Evolutionary conservation across 352 stramenopile genomes (phyloP).

Genomic region (Stephanocyclus meneghinianus): DNA sequence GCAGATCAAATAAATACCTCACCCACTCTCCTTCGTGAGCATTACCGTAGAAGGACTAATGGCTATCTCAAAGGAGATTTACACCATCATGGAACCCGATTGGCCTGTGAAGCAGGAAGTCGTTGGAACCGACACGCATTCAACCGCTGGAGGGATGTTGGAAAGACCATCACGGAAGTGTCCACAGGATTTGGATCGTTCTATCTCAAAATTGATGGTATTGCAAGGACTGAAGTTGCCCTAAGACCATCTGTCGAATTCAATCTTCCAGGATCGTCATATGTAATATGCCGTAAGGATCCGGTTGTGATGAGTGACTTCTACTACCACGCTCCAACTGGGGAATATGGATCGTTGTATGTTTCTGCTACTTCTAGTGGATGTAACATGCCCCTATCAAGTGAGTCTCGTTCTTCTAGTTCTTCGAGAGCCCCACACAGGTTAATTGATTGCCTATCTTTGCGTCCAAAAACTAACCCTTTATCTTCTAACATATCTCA

Average conservation of each 20-base stretch:
- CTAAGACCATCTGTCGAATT: slow-evolving; percentile 13
- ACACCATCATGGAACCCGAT: slow-evolving; percentile 21
- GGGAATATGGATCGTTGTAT: slow-evolving; percentile 30
- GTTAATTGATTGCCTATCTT: neutral
- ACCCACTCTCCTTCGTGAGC: slow-evolving; percentile 24
- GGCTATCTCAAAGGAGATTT: slow-evolving; percentile 32
- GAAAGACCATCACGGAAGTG: slow-evolving; percentile 48
- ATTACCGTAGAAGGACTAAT: slow-evolving; percentile 48
- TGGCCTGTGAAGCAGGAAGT: slow-evolving; percentile 43
- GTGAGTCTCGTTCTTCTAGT: neutral
- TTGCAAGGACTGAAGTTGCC: slow-evolving; percentile 42
- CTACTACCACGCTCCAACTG: slow-evolving; percentile 4
- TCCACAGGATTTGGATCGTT: slow-evolving; percentile 14
- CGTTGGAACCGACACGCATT: slow-evolving; percentile 52
- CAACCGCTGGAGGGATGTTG: slow-evolving; percentile 46
- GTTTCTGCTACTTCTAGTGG: slow-evolving; percentile 23
- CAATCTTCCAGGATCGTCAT: slow-evolving; percentile 14
- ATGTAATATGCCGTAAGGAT: slow-evolving; percentile 35
- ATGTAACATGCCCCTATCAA: slow-evolving; percentile 28
- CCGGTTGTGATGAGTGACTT: slow-evolving; percentile 1
- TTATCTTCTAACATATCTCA: neutral
- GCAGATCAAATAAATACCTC: slow-evolving; percentile 39
- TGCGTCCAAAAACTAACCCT: neutral
- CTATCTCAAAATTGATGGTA: slow-evolving; percentile 47
- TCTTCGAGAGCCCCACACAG: neutral